Percentiles rank a stretch among this genome's conserved stretches.
Evolutionary conservation across 1,284 basidiomycete genomes (phyloP).

Genomic region (Trichosporon coremiiforme): DNA sequence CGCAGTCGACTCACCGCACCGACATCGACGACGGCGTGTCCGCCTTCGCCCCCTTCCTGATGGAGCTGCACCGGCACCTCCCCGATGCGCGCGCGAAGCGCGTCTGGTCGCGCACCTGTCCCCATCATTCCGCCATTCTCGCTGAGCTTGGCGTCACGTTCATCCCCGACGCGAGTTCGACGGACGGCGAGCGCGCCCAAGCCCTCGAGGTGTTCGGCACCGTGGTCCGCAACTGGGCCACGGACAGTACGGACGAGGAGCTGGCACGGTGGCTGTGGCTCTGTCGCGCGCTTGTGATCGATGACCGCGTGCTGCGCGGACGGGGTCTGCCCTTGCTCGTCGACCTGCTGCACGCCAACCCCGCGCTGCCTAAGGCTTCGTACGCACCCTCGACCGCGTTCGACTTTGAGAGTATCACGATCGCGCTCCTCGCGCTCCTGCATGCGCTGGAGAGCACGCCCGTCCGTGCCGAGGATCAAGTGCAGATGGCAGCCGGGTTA

Average conservation of each 20-base stretch:
- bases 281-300: slow-evolving; percentile 40
- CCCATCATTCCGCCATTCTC: slow-evolving; percentile 49
- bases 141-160: slow-evolving; percentile 49
- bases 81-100: slow-evolving; percentile 47
- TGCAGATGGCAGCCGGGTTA: slow-evolving; percentile 32
- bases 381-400: slow-evolving; percentile 36
- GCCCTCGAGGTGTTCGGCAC: slow-evolving; percentile 51
- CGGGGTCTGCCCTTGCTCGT: slow-evolving; percentile 44
- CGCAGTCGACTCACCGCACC: neutral
- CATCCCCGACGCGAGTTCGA: slow-evolving; percentile 38
- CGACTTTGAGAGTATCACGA: slow-evolving; percentile 40
- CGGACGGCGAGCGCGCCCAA: slow-evolving; percentile 46
- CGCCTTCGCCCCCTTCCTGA: slow-evolving; percentile 49
- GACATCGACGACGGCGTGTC: slow-evolving; percentile 35
- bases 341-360: slow-evolving; percentile 40
- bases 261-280: slow-evolving; percentile 51
- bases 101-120: slow-evolving; percentile 50
- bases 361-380: slow-evolving; percentile 34
- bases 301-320: slow-evolving; percentile 42
- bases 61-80: slow-evolving; percentile 46
- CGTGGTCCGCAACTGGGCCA: slow-evolving; percentile 48
- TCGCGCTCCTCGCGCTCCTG: slow-evolving; percentile 40
- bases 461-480: slow-evolving; percentile 34
- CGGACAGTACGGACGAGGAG: slow-evolving; percentile 49
- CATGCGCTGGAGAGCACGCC: slow-evolving; percentile 37